Base-by-base conservation (phyloP, 768 basidiomycete species). In the Amanita polypyramis region DNA sequence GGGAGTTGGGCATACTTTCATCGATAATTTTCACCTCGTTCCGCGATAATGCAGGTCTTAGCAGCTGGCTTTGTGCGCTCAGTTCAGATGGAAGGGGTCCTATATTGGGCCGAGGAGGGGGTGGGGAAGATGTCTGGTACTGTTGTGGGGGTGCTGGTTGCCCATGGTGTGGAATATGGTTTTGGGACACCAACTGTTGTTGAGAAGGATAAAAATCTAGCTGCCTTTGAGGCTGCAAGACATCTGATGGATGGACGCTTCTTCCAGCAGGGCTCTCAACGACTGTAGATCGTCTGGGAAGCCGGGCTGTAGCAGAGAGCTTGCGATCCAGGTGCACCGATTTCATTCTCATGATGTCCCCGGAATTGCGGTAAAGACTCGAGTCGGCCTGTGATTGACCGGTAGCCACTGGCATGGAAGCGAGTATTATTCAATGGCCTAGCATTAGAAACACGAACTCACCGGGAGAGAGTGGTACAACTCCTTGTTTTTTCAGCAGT, bases 301-400 rank as follows among this genome's bases (percentile, higher is more conserved):
- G 60, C 39, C 86, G 80, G 21, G 96, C 91, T 2, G 91, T 95
- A 42, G 94, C 88, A 25, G 93, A 96, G 35, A 95, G 70, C 62
- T 98, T 98, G 46, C 96, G 85, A 65, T 97, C 92, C 30, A 99
- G 75, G 63, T 94, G 88, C 35, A 91, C 88, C 8, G 89, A 87
- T 65, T 91, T 93, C 79, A 97, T 85, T 30, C 89, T 79, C 79
- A 95, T 91, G 62, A 94, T 90, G 54, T 96, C 93, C 55, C 71
- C 76, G 27, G 88, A 85, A 58, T 87, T 88, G 23, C 90, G 81
- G 65, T 93, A 94, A 5, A 84, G 80, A 60, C 91, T 85, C 49
- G 80, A 72, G 43, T 77, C 77, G 7, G 64, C 64, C 47, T 75
- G 58, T 20, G 59, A 47, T 47, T 63, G 60, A 35, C 58, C 62